Percentiles rank a stretch among this genome's conserved stretches.
phyloP scores from a whole-genome alignment of 2,329 filamentous ascomycete genomes.

The Botrytis porri region DNA sequence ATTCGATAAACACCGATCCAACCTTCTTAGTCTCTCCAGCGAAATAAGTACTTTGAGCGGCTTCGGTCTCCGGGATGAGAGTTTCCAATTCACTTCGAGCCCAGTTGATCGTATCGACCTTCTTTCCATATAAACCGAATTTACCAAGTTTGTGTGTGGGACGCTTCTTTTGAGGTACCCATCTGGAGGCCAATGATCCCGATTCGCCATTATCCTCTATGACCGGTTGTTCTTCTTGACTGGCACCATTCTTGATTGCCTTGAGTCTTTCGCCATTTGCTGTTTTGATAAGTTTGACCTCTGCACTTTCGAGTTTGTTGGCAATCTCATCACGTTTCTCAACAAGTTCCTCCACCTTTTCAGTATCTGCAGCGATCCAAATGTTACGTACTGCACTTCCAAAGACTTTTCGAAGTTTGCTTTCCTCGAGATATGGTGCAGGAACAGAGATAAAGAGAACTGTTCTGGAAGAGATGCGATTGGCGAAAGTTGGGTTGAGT shows the following conservation, averaged over 20 bases:
- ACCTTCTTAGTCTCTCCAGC: slow-evolving; percentile 58
- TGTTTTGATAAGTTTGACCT: slow-evolving; percentile 78
- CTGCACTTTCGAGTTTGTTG: slow-evolving; percentile 78
- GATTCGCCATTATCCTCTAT: slow-evolving; percentile 62
- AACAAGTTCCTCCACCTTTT: slow-evolving; percentile 76
- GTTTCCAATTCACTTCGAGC: slow-evolving; percentile 73
- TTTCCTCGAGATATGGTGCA: slow-evolving; percentile 70
- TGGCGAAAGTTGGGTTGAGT: slow-evolving; percentile 77
- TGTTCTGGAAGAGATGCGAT: slow-evolving; percentile 83
- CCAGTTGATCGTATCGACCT: slow-evolving; percentile 94
- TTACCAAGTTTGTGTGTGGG: slow-evolving; percentile 72
- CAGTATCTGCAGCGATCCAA: slow-evolving; percentile 78
- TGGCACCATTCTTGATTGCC: slow-evolving; percentile 58
- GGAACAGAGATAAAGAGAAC: slow-evolving; percentile 88
- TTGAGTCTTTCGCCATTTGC: slow-evolving; percentile 72
- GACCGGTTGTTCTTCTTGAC: slow-evolving; percentile 43
- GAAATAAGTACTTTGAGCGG: slow-evolving; percentile 64
- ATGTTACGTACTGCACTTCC: slow-evolving; percentile 76
- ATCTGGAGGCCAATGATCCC: slow-evolving; percentile 68
- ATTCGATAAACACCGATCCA: slow-evolving; percentile 83
- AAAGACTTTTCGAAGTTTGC: slow-evolving; percentile 76
- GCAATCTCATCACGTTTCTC: slow-evolving; percentile 77
- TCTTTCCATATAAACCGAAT: slow-evolving; percentile 71
- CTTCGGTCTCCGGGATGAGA: slow-evolving; percentile 68
- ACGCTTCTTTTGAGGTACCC: slow-evolving; percentile 69